Conservation (phyloP, 257 asterid genomes). For the Salvia miltiorrhiza region DNA sequence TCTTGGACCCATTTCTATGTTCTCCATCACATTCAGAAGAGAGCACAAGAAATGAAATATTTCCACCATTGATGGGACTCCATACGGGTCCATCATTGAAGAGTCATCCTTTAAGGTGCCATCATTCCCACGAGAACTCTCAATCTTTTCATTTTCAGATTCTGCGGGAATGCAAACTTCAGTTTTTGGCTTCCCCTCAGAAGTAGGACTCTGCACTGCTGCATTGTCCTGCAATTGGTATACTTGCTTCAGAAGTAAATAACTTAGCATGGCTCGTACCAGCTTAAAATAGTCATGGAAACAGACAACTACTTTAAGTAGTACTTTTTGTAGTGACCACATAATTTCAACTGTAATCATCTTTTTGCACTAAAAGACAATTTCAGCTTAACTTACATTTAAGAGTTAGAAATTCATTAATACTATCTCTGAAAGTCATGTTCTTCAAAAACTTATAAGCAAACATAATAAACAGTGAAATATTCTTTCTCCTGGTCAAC, state of each 20-base stretch:
- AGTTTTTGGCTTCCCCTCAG: conserved; percentile 35
- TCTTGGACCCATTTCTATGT: conserved; percentile 60
- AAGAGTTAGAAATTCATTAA: background rate
- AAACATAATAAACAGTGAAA: conserved; percentile 1
- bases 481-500: background rate
- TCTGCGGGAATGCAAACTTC: conserved; percentile 36
- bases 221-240: conserved; percentile 41
- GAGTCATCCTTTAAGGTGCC: conserved; percentile 32
- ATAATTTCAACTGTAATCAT: background rate
- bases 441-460: background rate
- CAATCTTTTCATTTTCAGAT: conserved; percentile 33
- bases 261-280: background rate
- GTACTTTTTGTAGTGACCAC: background rate
- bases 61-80: conserved; percentile 92
- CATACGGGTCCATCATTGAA: conserved; percentile 75
- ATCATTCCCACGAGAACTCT: conserved; percentile 30
- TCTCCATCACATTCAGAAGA: conserved; percentile 76
- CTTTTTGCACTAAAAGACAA: background rate
- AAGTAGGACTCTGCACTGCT: conserved; percentile 28
- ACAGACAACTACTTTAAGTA: conserved; percentile 8
- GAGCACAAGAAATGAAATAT: conserved; percentile 90
- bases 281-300: conserved; percentile 9
- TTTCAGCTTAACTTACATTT: background rate
- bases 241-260: conserved; percentile 9
- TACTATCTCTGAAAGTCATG: conserved; percentile 6